Percentiles rank a stretch among this genome's conserved stretches.
Conservation (phyloP, 352 stramenopile genomes). For the Globisporangium cylindrosporum region DNA sequence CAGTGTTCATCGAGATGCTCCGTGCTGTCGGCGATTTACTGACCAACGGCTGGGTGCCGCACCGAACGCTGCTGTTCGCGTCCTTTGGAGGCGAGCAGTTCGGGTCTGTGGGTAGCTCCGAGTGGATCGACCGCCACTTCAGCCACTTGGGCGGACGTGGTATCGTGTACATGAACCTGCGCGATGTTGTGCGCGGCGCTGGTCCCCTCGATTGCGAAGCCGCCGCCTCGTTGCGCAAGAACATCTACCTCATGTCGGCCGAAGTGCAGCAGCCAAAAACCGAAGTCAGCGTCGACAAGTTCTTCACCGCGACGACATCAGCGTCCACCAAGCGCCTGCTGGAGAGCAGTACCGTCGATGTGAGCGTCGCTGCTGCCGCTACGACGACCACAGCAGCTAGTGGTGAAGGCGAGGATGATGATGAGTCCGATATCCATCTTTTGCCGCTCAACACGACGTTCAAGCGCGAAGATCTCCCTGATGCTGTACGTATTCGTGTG, state of each 20-base stretch:
- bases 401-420: slow-evolving; percentile 12
- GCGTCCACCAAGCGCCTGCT: slow-evolving; percentile 1
- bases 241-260: slow-evolving; percentile 69
- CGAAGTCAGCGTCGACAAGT: slow-evolving; percentile 38
- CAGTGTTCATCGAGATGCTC: slow-evolving; percentile 73
- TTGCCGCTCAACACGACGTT: slow-evolving; percentile 72
- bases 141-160: slow-evolving; percentile 56
- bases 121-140: slow-evolving; percentile 83
- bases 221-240: slow-evolving; percentile 68
- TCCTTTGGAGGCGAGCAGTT: slow-evolving; percentile 81
- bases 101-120: slow-evolving; percentile 71
- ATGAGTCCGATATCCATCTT: slow-evolving; percentile 34
- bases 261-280: slow-evolving; percentile 65
- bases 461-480: slow-evolving; percentile 53
- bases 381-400: not conserved
- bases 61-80: slow-evolving; percentile 72
- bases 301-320: slow-evolving; percentile 29
- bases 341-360: not conserved
- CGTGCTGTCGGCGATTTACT: slow-evolving; percentile 56
- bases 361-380: not conserved
- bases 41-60: slow-evolving; percentile 70
- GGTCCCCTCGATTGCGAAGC: slow-evolving; percentile 66
- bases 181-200: slow-evolving; percentile 65
- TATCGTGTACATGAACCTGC: slow-evolving; percentile 73
- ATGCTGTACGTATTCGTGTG: slow-evolving; percentile 11